phyloP scores from a whole-genome alignment of 2,329 filamentous ascomycete species.

The Leptographium lundbergii region DNA sequence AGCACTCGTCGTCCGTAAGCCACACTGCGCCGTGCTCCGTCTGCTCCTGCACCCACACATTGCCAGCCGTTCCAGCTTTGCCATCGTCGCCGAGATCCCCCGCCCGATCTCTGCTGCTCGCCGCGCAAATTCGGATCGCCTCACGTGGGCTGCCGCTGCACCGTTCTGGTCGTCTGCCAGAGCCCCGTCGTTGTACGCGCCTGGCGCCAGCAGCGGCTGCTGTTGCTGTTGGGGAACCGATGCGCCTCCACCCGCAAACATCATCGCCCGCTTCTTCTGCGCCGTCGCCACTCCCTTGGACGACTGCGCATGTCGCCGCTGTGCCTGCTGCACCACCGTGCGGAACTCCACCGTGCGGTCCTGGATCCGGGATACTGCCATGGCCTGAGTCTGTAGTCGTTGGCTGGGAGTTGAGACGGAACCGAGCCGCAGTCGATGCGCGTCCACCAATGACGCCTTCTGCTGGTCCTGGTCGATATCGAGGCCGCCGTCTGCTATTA shows the following conservation, averaged over 20 bases:
- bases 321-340: constrained; percentile 75
- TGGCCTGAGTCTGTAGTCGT: constrained; percentile 15
- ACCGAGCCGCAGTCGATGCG: background rate
- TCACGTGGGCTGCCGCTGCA: constrained; percentile 35
- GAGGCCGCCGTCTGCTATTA: too few relatives aligned
- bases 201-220: constrained; percentile 54
- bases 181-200: constrained; percentile 35
- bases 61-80: constrained; percentile 84
- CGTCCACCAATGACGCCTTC: background rate
- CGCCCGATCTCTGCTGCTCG: constrained; percentile 84
- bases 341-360: constrained; percentile 94
- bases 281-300: constrained; percentile 54
- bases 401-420: too few relatives aligned
- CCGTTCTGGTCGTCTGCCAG: constrained; percentile 50
- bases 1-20: background rate
- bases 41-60: constrained; percentile 28
- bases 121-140: constrained; percentile 73
- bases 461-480: background rate
- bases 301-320: constrained; percentile 57
- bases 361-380: constrained; percentile 71
- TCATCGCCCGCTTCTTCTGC: constrained; percentile 37
- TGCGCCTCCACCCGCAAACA: constrained; percentile 2
- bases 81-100: constrained; percentile 85
- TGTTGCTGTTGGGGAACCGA: constrained; percentile 7
- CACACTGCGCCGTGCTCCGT: background rate